A percentile compares a stretch with the other conserved stretches of the same genome.
These are phyloP conservation scores for Aspergillus tubingensis DNA, from an alignment of 2,329 filamentous ascomycete species.

Conservation along the genomic window DNA sequence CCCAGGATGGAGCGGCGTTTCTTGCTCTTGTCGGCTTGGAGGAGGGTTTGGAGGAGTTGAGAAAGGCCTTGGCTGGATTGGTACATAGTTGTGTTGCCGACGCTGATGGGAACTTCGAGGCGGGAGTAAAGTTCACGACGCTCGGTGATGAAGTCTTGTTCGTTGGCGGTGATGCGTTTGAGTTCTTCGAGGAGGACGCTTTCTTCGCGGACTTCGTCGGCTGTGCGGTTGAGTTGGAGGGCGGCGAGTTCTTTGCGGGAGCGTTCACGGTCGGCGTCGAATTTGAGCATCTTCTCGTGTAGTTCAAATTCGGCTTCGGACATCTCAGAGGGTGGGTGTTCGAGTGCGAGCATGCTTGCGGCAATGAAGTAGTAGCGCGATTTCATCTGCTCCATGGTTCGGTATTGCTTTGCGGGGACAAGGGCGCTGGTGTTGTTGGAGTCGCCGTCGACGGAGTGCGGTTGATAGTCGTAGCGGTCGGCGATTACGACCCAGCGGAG, in stretches of 20 bases:
- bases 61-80: slow-evolving; percentile 79
- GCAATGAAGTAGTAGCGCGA: slow-evolving; percentile 85
- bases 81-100: slow-evolving; percentile 70
- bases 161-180: slow-evolving; percentile 84
- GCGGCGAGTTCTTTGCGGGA: slow-evolving; percentile 82
- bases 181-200: slow-evolving; percentile 86
- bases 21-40: slow-evolving; percentile 82
- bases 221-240: slow-evolving; percentile 73
- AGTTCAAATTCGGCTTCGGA: slow-evolving; percentile 77
- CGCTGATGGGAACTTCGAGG: slow-evolving; percentile 77
- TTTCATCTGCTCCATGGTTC: slow-evolving; percentile 89
- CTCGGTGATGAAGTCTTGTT: slow-evolving; percentile 83
- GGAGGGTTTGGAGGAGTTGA: slow-evolving; percentile 76
- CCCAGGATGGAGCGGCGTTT: slow-evolving; percentile 75
- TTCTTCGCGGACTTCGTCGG: slow-evolving; percentile 90
- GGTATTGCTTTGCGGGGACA: slow-evolving; percentile 47
- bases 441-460: slow-evolving; percentile 29
- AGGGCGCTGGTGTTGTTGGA: slow-evolving; percentile 35
- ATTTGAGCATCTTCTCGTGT: slow-evolving; percentile 84
- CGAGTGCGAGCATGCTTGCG: slow-evolving; percentile 75
- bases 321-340: slow-evolving; percentile 84
- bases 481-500: slow-evolving; percentile 88
- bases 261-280: slow-evolving; percentile 77
- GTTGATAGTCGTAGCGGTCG: slow-evolving; percentile 79
- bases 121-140: slow-evolving; percentile 83